phyloP scores from a whole-genome alignment of 306 rosid genomes.

The Ammopiptanthus mongolicus region DNA sequence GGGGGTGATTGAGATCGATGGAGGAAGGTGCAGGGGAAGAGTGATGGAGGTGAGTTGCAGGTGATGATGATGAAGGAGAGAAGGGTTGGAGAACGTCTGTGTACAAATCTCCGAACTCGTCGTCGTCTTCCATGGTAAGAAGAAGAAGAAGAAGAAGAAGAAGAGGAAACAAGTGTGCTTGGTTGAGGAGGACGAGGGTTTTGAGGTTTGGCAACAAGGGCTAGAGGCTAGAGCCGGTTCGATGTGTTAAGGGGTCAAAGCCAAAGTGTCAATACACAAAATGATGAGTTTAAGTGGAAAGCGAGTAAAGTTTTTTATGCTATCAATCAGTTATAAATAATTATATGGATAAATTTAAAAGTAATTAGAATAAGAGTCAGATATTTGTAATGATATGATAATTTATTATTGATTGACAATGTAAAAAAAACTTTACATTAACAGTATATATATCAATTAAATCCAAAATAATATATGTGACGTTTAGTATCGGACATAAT shows the following conservation, averaged over 20 bases:
- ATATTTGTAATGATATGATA: no score
- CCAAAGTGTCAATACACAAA: neutral
- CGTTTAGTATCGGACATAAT: no score
- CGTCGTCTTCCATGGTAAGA: constrained; percentile 85
- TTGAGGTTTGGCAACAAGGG: neutral
- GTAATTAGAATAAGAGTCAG: no score
- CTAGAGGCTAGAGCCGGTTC: neutral
- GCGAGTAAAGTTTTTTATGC: no score
- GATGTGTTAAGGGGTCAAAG: neutral
- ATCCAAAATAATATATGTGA: no score
- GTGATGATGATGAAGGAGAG: constrained; percentile 40
- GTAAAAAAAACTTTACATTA: no score
- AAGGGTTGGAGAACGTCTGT: constrained; percentile 83
- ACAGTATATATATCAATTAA: no score
- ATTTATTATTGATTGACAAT: no score
- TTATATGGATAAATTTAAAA: no score
- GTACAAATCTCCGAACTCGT: constrained; percentile 99
- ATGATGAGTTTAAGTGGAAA: no score
- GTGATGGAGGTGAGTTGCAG: constrained; percentile 30
- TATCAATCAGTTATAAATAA: no score
- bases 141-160: neutral
- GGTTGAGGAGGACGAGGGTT: neutral
- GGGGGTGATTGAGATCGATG: constrained; percentile 64
- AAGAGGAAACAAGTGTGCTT: neutral
- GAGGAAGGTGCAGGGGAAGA: constrained; percentile 34